Evolutionary conservation across 139 green algal species (phyloP).

Genomic region (Chlorella sp.): DNA sequence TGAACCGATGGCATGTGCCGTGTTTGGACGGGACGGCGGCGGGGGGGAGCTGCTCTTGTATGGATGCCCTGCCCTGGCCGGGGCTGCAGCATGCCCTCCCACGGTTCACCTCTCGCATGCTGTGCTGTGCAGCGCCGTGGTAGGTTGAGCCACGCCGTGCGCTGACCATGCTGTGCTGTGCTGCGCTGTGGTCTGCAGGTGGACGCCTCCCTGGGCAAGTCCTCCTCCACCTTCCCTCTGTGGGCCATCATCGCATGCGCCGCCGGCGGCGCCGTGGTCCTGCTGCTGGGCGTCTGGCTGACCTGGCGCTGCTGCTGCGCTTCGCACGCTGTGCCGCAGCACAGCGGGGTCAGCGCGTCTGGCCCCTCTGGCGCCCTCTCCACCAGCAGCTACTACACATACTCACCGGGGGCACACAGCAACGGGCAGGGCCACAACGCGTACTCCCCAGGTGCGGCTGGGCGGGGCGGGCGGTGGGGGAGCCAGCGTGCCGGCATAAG

Average conservation of each 20-base stretch:
- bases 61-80: background rate
- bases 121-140: background rate
- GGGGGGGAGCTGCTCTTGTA: too few relatives aligned
- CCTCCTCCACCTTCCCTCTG: conserved; percentile 17
- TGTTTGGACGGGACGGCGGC: too few relatives aligned
- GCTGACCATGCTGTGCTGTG: background rate
- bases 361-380: background rate
- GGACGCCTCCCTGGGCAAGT: conserved; percentile 14
- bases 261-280: conserved; percentile 9
- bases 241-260: conserved; percentile 44
- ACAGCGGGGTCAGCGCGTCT: background rate
- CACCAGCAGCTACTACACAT: conserved; percentile 15
- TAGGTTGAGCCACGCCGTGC: background rate
- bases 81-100: too few relatives aligned
- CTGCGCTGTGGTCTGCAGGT: background rate
- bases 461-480: too few relatives aligned
- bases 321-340: background rate
- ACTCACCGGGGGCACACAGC: background rate
- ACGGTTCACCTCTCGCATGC: too few relatives aligned
- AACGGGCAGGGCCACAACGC: background rate
- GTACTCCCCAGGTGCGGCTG: background rate
- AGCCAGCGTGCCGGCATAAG: background rate
- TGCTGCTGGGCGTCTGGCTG: conserved; percentile 8
- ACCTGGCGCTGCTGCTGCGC: conserved; percentile 35
- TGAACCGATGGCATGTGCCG: background rate